phyloP scores from a whole-genome alignment of 495 filamentous ascomycete species.

The Lasiosphaeriaceae sp. region DNA sequence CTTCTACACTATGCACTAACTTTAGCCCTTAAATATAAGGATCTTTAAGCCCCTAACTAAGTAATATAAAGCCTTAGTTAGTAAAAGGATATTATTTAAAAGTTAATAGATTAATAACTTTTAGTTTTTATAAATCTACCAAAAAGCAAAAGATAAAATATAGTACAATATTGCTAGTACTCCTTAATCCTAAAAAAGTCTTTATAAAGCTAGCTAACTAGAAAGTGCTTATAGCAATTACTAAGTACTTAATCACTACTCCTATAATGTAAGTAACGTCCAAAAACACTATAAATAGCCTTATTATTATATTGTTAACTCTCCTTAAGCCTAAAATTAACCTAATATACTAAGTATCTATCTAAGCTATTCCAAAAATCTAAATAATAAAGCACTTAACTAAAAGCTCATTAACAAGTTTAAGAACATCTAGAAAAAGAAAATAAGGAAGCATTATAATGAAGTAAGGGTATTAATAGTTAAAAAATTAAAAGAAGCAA shows the following conservation, averaged over 20 bases:
- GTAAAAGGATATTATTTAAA: not conserved
- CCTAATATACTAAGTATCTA: not conserved
- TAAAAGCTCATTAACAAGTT: not conserved
- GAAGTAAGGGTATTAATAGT: not conserved
- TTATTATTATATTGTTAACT: not conserved
- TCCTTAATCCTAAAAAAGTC: not conserved
- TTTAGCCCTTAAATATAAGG: not conserved
- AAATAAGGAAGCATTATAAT: not conserved
- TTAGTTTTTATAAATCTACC: not conserved
- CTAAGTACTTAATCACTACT: not conserved
- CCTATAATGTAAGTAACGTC: not conserved
- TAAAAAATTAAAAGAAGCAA: not conserved
- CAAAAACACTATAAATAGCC: not conserved
- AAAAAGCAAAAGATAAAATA: not conserved
- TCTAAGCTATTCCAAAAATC: not conserved
- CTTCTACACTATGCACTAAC: not conserved
- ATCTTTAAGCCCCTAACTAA: not conserved
- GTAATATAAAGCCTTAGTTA: not conserved
- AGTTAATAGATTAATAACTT: not conserved
- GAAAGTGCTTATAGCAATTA: not conserved
- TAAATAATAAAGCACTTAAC: not conserved
- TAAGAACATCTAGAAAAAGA: not conserved
- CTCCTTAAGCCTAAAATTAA: not conserved
- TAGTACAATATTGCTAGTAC: not conserved
- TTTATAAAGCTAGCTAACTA: not conserved